Evolutionary conservation across 2,329 filamentous ascomycete species (phyloP).

Genomic region (Nectriaceae sp.): DNA sequence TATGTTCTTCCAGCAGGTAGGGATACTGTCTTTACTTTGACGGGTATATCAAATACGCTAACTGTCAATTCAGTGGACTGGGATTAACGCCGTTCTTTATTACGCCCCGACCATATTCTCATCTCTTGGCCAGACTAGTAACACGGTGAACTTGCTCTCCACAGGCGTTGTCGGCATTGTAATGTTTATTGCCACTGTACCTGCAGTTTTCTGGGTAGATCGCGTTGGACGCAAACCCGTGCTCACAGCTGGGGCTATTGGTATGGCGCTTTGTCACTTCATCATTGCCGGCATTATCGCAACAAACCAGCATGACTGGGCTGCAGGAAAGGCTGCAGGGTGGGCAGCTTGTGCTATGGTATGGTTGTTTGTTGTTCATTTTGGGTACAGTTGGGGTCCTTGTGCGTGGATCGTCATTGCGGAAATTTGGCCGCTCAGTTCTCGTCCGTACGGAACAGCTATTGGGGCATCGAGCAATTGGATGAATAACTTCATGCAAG

Average conservation of each 20-base stretch:
- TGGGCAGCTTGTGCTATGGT: constrained; percentile 71
- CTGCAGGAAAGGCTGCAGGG: constrained; percentile 58
- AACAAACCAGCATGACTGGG: constrained; percentile 61
- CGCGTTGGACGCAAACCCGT: constrained; percentile 64
- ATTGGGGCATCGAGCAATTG: constrained; percentile 68
- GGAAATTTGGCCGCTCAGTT: constrained; percentile 73
- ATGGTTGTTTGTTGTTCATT: constrained; percentile 75
- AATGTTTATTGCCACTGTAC: constrained; percentile 69
- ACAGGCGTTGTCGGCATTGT: constrained; percentile 72
- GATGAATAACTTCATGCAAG: constrained; percentile 60
- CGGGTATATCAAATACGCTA: constrained; percentile 1
- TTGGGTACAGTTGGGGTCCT: constrained; percentile 76
- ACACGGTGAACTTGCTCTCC: constrained; percentile 59
- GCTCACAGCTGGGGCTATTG: constrained; percentile 64
- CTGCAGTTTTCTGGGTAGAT: constrained; percentile 67
- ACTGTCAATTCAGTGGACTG: constrained; percentile 6
- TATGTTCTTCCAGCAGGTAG: constrained; percentile 57
- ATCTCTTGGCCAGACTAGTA: constrained; percentile 60
- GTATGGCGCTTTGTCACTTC: constrained; percentile 71
- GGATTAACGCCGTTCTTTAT: constrained; percentile 47
- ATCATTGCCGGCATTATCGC: constrained; percentile 72
- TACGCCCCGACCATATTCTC: constrained; percentile 72
- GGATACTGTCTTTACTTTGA: too few relatives aligned
- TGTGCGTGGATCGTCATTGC: constrained; percentile 74
- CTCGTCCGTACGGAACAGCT: constrained; percentile 69